Conservation (phyloP, 2,329 filamentous ascomycete species). For the Neocucurbitaria cava region DNA sequence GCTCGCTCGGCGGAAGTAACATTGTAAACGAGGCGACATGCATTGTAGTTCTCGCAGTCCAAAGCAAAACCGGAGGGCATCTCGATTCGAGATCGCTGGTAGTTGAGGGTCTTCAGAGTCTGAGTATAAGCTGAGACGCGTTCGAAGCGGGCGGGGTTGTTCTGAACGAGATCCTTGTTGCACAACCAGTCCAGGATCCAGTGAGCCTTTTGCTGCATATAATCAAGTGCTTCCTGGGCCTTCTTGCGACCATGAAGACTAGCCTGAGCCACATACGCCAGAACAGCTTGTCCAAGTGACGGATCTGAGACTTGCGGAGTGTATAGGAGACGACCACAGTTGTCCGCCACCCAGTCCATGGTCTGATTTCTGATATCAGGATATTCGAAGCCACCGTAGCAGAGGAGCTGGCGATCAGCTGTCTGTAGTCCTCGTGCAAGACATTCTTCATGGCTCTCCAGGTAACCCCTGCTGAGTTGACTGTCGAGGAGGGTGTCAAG, state of each 20-base stretch:
- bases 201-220: constrained; percentile 1
- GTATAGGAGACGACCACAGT: constrained; percentile 28
- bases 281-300: constrained; percentile 5
- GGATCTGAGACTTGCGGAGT: constrained; percentile 17
- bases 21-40: constrained; percentile 15
- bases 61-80: constrained; percentile 21
- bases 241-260: constrained; percentile 3
- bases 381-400: constrained; percentile 17
- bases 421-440: constrained; percentile 27
- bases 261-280: constrained; percentile 4
- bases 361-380: constrained; percentile 21
- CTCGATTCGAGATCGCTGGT: not conserved
- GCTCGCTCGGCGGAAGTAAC: not conserved
- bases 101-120: not conserved
- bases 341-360: constrained; percentile 28
- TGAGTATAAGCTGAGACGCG: not conserved
- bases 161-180: not conserved
- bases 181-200: not conserved
- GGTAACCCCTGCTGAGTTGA: constrained; percentile 12
- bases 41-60: constrained; percentile 4
- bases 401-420: constrained; percentile 16
- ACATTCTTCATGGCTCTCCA: constrained; percentile 35
- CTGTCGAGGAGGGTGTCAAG: constrained; percentile 12
- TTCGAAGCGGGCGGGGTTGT: not conserved
- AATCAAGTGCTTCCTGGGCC: not conserved